These are phyloP conservation scores for Mortierella sp. DNA, from an alignment of 371 early-diverging fungal genomes.

Conservation along the genomic window DNA sequence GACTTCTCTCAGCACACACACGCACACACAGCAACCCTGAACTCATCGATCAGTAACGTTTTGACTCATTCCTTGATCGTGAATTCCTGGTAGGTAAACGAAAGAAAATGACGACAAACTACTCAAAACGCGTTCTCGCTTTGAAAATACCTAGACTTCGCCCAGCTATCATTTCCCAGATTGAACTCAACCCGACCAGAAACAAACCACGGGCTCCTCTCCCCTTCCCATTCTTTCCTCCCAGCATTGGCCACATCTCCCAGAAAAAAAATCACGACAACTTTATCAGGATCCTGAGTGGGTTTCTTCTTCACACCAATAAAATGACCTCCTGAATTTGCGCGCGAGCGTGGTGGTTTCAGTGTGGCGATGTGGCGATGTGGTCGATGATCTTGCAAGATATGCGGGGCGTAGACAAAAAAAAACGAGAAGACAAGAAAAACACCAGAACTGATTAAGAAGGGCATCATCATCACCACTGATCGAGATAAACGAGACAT, in stretches of 20 bases:
- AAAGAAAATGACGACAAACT: too few relatives aligned
- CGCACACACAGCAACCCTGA: too few relatives aligned
- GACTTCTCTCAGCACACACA: too few relatives aligned
- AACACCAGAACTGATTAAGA: background rate
- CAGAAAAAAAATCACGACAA: too few relatives aligned
- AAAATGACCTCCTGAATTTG: background rate
- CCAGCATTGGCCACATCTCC: background rate
- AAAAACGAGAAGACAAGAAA: background rate
- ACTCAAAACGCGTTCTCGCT: too few relatives aligned
- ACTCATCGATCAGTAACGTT: too few relatives aligned
- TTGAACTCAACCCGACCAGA: background rate
- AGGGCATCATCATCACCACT: too few relatives aligned
- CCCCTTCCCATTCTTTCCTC: background rate
- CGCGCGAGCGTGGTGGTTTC: background rate
- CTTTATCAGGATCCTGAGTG: background rate
- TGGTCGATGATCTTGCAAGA: background rate
- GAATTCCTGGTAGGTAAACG: too few relatives aligned
- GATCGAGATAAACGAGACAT: background rate
- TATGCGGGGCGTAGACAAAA: background rate
- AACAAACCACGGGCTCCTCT: background rate
- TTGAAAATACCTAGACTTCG: too few relatives aligned
- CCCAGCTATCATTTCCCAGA: too few relatives aligned
- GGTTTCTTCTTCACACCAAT: background rate
- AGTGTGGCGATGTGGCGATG: background rate
- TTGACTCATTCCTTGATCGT: too few relatives aligned